Evolutionary conservation across 148 eudicot genomes (phyloP), one percentile per base, ranked within the genome.

Genomic region (Cornus controversa): DNA sequence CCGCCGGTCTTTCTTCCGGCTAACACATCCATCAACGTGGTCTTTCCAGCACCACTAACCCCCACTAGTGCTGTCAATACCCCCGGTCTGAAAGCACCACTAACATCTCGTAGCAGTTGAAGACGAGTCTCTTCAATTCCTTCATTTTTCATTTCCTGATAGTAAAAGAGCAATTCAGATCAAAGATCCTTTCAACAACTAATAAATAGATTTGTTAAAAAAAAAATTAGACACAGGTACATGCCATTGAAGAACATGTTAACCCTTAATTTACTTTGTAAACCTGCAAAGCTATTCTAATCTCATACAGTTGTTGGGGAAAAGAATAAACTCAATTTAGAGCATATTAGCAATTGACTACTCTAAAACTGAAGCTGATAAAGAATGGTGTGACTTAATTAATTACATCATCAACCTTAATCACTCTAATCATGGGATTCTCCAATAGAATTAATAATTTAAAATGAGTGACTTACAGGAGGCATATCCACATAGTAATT

Each of bases 11-110:
- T 90, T 73, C 94, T 83, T 73, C 92, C 92, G 29, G 91, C 90
- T 82, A 92, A 75, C 4, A 92, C 94, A 77, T 90, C 92, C 94
- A 90, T 89, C 77, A 92, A 80, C 26, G 94, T 89, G 27, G 94
- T 89, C 76, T 92, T 90, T 28, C 97, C 97, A 75, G 94, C 94
- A 40, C 97, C 97, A 78, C 86, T 92, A 8, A 92, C 92, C 22
- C 94, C 97, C 75, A 92, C 97, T 23, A 92, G 83, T 57, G 97
- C 94, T 54, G 97, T 92, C 75, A 92, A 67, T 83, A 92, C 47
- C 13, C 97, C 94, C 0, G 94, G 97, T 80, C 89, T 83, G 67
- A 89, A 92, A 68, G 88, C 85, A 50, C 97, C 97, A 79, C 95
- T 92, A 22, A 90, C 93, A 81, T 89, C 87, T 80, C 76, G 72